Percentiles rank a stretch among this genome's conserved stretches.
Evolutionary conservation across 345 rosid species (phyloP).

Genomic region (Ceriops zippeliana): DNA sequence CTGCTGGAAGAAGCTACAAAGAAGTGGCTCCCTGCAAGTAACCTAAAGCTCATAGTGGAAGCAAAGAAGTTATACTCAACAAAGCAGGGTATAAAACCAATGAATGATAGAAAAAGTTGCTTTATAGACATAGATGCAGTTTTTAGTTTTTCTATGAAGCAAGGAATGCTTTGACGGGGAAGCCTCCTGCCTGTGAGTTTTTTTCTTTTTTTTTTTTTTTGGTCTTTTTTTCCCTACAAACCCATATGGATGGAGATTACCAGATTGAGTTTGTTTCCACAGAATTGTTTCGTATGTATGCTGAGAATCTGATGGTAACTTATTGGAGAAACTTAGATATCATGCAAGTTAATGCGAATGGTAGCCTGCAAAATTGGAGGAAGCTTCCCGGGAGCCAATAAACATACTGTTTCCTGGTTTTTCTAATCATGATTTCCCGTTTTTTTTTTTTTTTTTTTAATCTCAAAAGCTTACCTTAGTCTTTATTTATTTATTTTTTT

Average conservation of each 20-base stretch:
- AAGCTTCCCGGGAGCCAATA: no score
- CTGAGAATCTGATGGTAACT: neutral
- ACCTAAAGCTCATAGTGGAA: slow-evolving; percentile 43
- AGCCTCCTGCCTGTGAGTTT: slow-evolving; percentile 27
- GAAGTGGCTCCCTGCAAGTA: slow-evolving; percentile 35
- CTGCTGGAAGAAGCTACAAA: slow-evolving; percentile 27
- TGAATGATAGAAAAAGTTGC: slow-evolving; percentile 15
- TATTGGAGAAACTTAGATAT: neutral
- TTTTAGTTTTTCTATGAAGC: slow-evolving; percentile 27
- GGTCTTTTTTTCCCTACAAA: neutral
- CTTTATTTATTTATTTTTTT: no score
- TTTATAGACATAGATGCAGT: slow-evolving; percentile 1
- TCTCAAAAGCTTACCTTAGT: neutral
- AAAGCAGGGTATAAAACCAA: slow-evolving; percentile 24
- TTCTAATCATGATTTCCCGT: no score
- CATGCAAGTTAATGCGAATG: no score
- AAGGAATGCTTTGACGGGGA: slow-evolving; percentile 59
- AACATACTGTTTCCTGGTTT: neutral
- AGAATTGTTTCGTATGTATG: neutral
- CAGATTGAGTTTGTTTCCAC: neutral
- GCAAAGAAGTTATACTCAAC: slow-evolving; percentile 48
- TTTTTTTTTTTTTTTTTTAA: neutral
- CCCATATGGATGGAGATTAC: neutral
- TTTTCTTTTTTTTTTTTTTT: neutral
- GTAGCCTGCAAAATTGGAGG: no score